phyloP scores from a whole-genome alignment of 208 protist genomes.

The Wallacemonas sp. region DNA sequence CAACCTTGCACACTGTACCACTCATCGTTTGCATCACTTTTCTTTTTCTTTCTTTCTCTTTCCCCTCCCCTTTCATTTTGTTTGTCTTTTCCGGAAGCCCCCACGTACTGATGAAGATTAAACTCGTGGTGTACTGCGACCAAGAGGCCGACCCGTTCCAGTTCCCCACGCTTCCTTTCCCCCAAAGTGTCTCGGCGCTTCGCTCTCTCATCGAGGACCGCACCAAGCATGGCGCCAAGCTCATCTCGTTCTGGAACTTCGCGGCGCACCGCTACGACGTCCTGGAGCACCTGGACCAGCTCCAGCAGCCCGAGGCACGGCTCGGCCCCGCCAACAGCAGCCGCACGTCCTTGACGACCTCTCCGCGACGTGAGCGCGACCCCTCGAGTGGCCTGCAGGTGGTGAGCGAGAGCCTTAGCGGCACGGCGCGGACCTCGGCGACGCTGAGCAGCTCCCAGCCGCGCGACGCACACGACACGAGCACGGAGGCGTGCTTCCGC shows the following conservation, averaged over 20 bases:
- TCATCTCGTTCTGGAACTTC: slow-evolving; percentile 69
- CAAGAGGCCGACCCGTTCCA: slow-evolving; percentile 16
- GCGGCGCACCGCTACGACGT: slow-evolving; percentile 40
- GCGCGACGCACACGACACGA: background rate
- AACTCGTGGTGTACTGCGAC: slow-evolving; percentile 46
- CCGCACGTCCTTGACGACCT: background rate
- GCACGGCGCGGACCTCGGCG: background rate
- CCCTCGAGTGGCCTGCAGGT: background rate
- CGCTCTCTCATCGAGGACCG: slow-evolving; percentile 23
- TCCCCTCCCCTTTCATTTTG: slow-evolving; percentile 18
- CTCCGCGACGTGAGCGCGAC: background rate
- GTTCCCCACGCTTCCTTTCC: slow-evolving; percentile 21
- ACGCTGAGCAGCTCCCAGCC: slow-evolving; percentile 11
- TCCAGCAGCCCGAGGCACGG: slow-evolving; percentile 31
- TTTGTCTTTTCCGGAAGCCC: slow-evolving; percentile 3
- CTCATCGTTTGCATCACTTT: no score
- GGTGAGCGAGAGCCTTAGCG: background rate
- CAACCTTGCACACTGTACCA: no score
- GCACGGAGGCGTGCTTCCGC: slow-evolving; percentile 18
- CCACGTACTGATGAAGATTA: slow-evolving; percentile 17
- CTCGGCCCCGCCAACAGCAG: slow-evolving; percentile 15
- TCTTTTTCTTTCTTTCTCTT: slow-evolving; percentile 13
- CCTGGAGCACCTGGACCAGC: slow-evolving; percentile 24
- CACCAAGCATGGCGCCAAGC: slow-evolving; percentile 26
- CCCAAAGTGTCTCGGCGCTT: slow-evolving; percentile 27